A percentile compares a stretch with the other conserved stretches of the same genome.
phyloP scores from a whole-genome alignment of 2,329 filamentous ascomycete genomes.

The Alternaria burnsii region DNA sequence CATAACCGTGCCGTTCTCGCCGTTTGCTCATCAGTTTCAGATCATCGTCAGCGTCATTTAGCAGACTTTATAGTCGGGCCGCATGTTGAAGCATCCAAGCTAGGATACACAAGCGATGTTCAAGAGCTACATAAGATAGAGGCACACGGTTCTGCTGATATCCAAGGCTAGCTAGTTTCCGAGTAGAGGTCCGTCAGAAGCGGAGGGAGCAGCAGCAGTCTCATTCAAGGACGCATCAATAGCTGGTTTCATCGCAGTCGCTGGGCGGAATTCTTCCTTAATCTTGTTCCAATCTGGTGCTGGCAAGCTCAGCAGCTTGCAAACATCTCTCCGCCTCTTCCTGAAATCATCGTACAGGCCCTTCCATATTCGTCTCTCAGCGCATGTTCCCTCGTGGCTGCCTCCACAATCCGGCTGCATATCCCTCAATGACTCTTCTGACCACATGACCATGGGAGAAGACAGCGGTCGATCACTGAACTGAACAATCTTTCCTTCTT shows the following conservation, averaged over 20 bases:
- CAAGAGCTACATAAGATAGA: constrained; percentile 7
- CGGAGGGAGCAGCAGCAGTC: constrained; percentile 5
- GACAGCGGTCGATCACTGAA: constrained; percentile 77
- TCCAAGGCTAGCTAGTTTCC: constrained; percentile 5
- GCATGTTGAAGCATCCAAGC: neutral
- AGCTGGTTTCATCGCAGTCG: constrained; percentile 34
- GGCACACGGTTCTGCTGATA: constrained; percentile 10
- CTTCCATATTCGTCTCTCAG: constrained; percentile 56
- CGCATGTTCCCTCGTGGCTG: constrained; percentile 39
- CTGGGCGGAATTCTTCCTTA: constrained; percentile 27
- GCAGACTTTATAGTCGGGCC: constrained; percentile 13
- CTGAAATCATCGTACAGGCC: constrained; percentile 57
- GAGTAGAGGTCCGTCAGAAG: neutral
- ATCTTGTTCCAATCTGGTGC: constrained; percentile 49
- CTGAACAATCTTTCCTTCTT: constrained; percentile 72
- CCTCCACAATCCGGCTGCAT: constrained; percentile 57
- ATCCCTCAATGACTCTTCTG: constrained; percentile 51
- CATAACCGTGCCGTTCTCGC: neutral
- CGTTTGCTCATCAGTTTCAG: constrained; percentile 18
- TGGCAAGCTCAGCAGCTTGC: constrained; percentile 50
- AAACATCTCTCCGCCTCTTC: constrained; percentile 52
- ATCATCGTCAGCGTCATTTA: constrained; percentile 1
- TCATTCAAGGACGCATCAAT: constrained; percentile 30
- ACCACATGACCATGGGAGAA: constrained; percentile 68
- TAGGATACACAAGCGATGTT: neutral